Evolutionary conservation across 139 green algal genomes (phyloP).

Genomic region (Chlorella ohadii): DNA sequence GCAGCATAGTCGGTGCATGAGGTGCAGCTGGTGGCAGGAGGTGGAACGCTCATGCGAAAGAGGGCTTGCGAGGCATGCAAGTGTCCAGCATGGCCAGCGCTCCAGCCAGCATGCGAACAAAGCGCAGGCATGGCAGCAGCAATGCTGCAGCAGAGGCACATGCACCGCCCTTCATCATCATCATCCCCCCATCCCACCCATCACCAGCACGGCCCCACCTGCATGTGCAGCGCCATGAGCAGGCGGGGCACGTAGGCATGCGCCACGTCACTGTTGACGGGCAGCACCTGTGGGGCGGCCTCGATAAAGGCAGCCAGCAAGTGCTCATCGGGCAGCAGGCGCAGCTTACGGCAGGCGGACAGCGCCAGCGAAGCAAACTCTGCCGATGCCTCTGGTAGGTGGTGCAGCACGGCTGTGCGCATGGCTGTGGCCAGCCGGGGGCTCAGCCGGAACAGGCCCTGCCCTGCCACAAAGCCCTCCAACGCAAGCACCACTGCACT

Average conservation of each 20-base stretch:
- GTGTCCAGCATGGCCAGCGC: too few species aligned
- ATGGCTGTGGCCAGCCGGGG: background rate
- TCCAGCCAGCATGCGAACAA: too few species aligned
- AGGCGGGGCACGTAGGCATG: background rate
- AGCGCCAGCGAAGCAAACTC: background rate
- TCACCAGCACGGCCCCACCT: background rate
- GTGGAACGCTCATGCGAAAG: too few species aligned
- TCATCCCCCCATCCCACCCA: too few species aligned
- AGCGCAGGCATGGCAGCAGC: too few species aligned
- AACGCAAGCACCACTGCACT: background rate
- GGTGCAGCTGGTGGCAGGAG: too few species aligned
- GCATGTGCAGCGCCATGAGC: background rate
- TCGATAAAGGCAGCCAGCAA: background rate
- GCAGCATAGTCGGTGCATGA: too few species aligned
- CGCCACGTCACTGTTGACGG: background rate
- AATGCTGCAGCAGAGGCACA: too few species aligned
- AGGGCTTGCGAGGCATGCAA: too few species aligned
- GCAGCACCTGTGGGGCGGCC: background rate
- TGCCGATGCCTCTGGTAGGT: background rate
- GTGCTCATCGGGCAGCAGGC: background rate
- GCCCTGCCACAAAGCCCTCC: background rate
- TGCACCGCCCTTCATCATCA: too few species aligned
- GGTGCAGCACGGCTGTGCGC: background rate
- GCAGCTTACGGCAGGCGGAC: background rate
- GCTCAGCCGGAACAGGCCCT: too few species aligned